Evolutionary conservation across 2,329 filamentous ascomycete species (phyloP).

Genomic region (Penicillium sclerotiorum): DNA sequence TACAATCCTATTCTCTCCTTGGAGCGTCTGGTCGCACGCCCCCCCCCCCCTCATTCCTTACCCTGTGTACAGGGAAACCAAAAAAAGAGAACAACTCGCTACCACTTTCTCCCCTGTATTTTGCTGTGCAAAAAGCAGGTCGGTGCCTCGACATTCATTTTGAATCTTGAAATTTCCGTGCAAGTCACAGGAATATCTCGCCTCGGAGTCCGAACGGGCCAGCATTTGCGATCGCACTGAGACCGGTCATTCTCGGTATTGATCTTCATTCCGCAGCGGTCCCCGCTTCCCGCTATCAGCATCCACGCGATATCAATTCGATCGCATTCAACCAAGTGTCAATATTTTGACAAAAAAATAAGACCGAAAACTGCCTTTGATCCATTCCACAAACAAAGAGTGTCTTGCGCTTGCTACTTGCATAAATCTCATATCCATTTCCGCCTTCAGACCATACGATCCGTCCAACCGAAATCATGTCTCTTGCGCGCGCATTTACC

Average conservation of each 20-base stretch:
- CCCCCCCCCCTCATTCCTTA: conserved; percentile 28
- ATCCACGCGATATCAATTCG: conserved; percentile 28
- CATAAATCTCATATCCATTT: too few relatives aligned
- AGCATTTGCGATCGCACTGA: conserved; percentile 23
- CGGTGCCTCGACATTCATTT: conserved; percentile 24
- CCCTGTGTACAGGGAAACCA: conserved; percentile 19
- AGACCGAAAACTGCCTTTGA: too few relatives aligned
- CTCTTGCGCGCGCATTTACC: conserved; percentile 50
- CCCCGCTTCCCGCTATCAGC: conserved; percentile 31
- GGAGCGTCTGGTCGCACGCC: conserved; percentile 45
- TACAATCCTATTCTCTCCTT: conserved; percentile 14
- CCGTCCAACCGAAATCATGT: too few relatives aligned
- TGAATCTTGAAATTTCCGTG: conserved; percentile 12
- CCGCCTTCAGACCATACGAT: too few relatives aligned
- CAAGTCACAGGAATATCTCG: conserved; percentile 11
- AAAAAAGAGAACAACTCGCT: conserved; percentile 26
- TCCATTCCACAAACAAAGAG: conserved; percentile 11
- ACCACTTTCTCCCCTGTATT: conserved; percentile 16
- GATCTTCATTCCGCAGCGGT: conserved; percentile 36
- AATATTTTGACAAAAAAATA: too few relatives aligned
- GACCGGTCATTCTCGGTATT: conserved; percentile 33
- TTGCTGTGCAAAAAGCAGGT: conserved; percentile 34
- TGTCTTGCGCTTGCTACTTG: too few relatives aligned
- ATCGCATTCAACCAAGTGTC: conserved; percentile 11
- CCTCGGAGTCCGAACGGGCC: conserved; percentile 4